A percentile compares a stretch with the other conserved stretches of the same genome.
Evolutionary conservation across 441 rosid species (phyloP).

Genomic region (Mallotus japonicus): DNA sequence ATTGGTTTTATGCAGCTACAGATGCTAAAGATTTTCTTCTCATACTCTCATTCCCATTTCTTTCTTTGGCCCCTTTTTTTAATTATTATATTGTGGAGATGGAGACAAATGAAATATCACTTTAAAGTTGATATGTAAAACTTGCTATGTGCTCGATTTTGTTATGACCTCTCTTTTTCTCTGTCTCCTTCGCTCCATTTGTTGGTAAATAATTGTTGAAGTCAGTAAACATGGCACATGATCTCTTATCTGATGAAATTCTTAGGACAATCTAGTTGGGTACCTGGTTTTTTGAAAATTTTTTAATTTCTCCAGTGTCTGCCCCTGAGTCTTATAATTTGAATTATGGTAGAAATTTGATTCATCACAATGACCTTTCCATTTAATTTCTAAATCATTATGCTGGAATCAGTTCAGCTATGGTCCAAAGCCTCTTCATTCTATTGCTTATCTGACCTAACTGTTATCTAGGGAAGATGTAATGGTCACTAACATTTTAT

Average conservation of each 20-base stretch:
- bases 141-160: constrained; percentile 20
- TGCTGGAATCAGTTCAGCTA: neutral
- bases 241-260: constrained; percentile 22
- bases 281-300: neutral
- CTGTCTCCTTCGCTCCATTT: neutral
- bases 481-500: neutral
- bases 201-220: neutral
- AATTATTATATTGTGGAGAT: neutral
- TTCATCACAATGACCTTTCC: neutral
- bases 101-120: constrained; percentile 7
- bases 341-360: neutral
- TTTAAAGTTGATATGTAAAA: constrained; percentile 8
- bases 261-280: neutral
- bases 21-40: constrained; percentile 16
- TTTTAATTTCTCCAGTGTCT: neutral
- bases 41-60: neutral
- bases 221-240: neutral
- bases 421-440: constrained; percentile 8
- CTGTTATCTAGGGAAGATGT: neutral
- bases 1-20: constrained; percentile 19
- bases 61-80: neutral
- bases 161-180: neutral
- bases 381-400: neutral
- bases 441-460: neutral
- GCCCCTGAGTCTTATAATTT: neutral